Evolutionary conservation across 2,329 filamentous ascomycete genomes (phyloP), one percentile per base, ranked within the genome.

Genomic region (Colletotrichum sp.): DNA sequence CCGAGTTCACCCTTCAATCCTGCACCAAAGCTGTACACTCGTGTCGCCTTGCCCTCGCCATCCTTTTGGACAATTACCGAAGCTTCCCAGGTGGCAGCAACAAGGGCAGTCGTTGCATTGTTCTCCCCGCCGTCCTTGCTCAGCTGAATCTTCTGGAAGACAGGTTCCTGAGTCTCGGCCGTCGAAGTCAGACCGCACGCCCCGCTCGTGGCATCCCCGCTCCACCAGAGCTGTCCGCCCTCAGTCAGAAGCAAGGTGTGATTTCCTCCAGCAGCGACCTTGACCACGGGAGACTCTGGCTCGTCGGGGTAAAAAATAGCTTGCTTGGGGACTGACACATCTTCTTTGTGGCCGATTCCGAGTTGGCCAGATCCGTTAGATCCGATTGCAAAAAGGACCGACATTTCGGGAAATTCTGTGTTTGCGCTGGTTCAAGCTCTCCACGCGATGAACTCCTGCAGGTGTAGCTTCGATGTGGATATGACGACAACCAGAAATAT

Each of bases 21-120:
- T 3, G 87, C 84, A 0, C 96, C 96, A 71, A 92, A 91, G 55
- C 87, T 91, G 80, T 90, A 94, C 6, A 96, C 83, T 74, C 81
- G 84, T 8, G 85, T 89, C 32, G 83, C 85, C 69, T 81, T 85
- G 3, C 85, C 86, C 7, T 85, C 74, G 2, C 79, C 79, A 77
- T 91, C 88, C 26, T 84, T 83, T 8, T 86, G 81, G 4, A 93
- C 90, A 55, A 95, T 83, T 24, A 95, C 86, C 0, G 93, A 94
- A 8, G 92, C 92, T 78, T 94, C 92, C 96, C 96, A 98, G 0
- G 94, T 95, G 5, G 95, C 95, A 9, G 94, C 91, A 64, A 94
- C 86, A 63, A 88, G 84, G 70, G 84, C 74, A 16, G 52, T 66
- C 13, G 77, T 74, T 78, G 79, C 84, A 48, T 86, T 78, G 2